These are phyloP conservation scores for Globisporangium perplexum DNA, from an alignment of 352 stramenopile species.

Conservation along the genomic window DNA sequence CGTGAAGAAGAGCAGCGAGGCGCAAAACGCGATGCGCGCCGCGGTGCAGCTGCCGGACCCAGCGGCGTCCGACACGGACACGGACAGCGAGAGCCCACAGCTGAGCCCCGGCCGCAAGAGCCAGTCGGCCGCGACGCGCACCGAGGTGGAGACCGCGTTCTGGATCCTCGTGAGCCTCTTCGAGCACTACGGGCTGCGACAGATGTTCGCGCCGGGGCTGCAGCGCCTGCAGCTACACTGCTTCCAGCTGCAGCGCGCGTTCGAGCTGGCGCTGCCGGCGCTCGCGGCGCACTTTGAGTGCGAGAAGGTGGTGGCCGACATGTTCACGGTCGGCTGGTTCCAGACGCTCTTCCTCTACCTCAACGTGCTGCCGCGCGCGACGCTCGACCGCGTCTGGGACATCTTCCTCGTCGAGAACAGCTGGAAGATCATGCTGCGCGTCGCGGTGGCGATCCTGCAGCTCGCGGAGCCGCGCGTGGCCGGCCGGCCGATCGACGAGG, in stretches of 20 bases:
- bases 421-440: slow-evolving; percentile 81
- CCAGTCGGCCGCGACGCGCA: slow-evolving; percentile 24
- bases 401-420: slow-evolving; percentile 83
- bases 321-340: slow-evolving; percentile 88
- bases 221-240: slow-evolving; percentile 69
- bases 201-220: slow-evolving; percentile 77
- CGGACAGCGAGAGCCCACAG: slow-evolving; percentile 10
- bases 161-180: slow-evolving; percentile 81
- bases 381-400: slow-evolving; percentile 80
- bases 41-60: slow-evolving; percentile 1
- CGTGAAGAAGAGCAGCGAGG: slow-evolving; percentile 66
- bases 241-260: slow-evolving; percentile 70
- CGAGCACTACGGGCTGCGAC: slow-evolving; percentile 69
- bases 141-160: slow-evolving; percentile 70
- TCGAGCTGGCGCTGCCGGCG: slow-evolving; percentile 48
- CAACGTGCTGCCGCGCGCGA: slow-evolving; percentile 67
- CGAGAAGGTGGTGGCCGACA: slow-evolving; percentile 78
- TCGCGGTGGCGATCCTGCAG: slow-evolving; percentile 64
- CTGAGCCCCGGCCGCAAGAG: slow-evolving; percentile 22
- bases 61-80: slow-evolving; percentile 5
- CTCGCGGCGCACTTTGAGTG: slow-evolving; percentile 67
- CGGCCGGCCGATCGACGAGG: slow-evolving; percentile 67
- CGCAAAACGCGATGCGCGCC: slow-evolving; percentile 16
- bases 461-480: slow-evolving; percentile 58
- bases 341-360: slow-evolving; percentile 86